These are phyloP conservation scores for Zangia roseola DNA, from an alignment of 768 basidiomycete genomes.

Conservation along the genomic window DNA sequence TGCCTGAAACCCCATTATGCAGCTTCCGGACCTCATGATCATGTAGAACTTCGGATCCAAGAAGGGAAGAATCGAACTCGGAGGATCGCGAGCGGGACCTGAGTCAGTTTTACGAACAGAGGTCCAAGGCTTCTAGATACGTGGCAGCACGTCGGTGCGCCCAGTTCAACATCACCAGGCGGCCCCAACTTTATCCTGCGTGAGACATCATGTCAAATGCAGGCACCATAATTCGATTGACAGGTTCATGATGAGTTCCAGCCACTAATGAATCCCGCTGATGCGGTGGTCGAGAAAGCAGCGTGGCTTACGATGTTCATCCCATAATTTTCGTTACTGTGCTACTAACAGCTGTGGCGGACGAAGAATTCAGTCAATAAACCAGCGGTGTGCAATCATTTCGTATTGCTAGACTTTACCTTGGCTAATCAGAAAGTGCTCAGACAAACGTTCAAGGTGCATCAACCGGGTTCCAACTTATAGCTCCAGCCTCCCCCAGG, in stretches of 20 bases:
- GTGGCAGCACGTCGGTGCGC: neutral
- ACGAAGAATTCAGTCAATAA: no score
- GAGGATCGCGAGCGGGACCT: neutral
- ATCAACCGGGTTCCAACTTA: conserved; percentile 86
- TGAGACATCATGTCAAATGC: neutral
- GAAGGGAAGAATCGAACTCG: neutral
- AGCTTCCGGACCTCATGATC: neutral
- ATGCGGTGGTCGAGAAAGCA: no score
- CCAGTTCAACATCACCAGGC: neutral
- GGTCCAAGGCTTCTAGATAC: no score
- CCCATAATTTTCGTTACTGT: neutral
- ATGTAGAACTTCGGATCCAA: neutral
- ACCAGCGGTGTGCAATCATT: no score
- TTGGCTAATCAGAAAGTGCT: conserved; percentile 3
- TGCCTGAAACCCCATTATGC: neutral
- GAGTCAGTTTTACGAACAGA: neutral
- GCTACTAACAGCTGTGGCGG: neutral
- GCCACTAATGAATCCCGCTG: neutral
- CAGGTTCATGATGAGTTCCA: neutral
- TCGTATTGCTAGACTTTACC: neutral
- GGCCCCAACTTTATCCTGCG: neutral
- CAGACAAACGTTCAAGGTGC: conserved; percentile 26
- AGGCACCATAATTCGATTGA: neutral
- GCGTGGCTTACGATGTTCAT: neutral
- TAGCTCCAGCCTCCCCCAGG: conserved; percentile 65